These are phyloP conservation scores for Umbelopsis isabellina DNA, from an alignment of 192 early-diverging fungal genomes.

Conservation along the genomic window DNA sequence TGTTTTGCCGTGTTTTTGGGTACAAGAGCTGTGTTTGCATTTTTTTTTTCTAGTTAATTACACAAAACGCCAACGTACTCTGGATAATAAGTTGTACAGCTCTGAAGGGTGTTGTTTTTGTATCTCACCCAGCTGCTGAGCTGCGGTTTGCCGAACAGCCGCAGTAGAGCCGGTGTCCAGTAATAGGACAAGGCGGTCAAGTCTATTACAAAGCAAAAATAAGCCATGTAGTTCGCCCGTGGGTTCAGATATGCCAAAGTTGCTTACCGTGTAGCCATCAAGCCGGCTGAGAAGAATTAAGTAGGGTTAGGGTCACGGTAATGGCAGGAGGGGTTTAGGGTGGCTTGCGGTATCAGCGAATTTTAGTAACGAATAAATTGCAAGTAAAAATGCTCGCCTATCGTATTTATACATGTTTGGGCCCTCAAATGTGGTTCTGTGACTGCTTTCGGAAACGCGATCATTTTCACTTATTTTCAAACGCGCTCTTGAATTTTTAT, in stretches of 20 bases:
- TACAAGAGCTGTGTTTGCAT: not conserved
- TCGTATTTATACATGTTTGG: no score
- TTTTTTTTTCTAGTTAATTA: no score
- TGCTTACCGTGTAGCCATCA: constrained; percentile 35
- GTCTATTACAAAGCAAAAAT: constrained; percentile 49
- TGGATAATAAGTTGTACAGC: constrained; percentile 82
- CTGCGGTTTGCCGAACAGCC: constrained; percentile 86
- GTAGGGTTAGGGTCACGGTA: constrained; percentile 5
- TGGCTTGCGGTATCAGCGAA: not conserved
- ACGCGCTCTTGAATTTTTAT: not conserved
- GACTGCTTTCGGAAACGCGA: not conserved
- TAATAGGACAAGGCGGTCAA: constrained; percentile 92
- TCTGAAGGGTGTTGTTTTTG: constrained; percentile 94
- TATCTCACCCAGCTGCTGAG: constrained; percentile 93
- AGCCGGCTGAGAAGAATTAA: constrained; percentile 20
- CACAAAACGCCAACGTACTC: constrained; percentile 44
- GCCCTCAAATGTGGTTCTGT: not conserved
- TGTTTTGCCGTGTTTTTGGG: not conserved
- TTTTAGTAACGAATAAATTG: no score
- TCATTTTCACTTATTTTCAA: not conserved
- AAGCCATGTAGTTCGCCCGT: not conserved
- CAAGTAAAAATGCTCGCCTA: no score
- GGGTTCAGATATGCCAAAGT: not conserved
- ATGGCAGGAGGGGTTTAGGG: not conserved
- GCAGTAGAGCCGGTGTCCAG: constrained; percentile 93